Percentiles rank a stretch among this genome's conserved stretches.
phyloP scores from a whole-genome alignment of 306 rosid genomes.

The Medicago ruthenica region DNA sequence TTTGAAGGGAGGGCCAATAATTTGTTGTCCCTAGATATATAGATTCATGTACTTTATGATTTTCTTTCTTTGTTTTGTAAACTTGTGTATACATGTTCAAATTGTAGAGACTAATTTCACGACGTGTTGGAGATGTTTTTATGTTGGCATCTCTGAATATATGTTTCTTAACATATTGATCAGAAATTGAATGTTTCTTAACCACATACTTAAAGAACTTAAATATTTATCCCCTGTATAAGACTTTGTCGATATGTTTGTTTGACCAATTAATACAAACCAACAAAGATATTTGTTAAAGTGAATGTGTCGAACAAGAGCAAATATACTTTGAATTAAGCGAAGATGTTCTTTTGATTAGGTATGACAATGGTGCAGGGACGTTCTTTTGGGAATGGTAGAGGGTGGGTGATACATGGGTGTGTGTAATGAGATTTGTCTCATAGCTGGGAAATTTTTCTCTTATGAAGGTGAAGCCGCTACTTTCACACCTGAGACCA shows the following conservation, averaged over 20 bases:
- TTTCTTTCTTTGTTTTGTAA: not conserved
- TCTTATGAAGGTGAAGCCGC: too few relatives aligned
- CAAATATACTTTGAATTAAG: not conserved
- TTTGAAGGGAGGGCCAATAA: slow-evolving; percentile 32
- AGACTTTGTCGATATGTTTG: not conserved
- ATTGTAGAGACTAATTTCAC: not conserved
- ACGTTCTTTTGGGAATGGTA: too few relatives aligned
- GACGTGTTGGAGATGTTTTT: not conserved
- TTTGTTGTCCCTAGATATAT: not conserved
- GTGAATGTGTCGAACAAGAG: not conserved
- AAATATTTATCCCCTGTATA: not conserved
- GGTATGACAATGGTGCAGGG: too few relatives aligned
- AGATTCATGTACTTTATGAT: not conserved
- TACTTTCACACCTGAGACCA: too few relatives aligned
- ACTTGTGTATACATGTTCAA: not conserved
- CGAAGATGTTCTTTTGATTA: not conserved
- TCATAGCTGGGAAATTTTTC: too few relatives aligned
- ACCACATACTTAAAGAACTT: not conserved
- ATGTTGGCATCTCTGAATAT: not conserved
- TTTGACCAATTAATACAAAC: not conserved
- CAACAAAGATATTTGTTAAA: not conserved
- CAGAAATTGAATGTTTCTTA: not conserved
- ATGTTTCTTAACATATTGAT: not conserved
- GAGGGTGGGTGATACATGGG: too few relatives aligned
- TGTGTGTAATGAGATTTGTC: too few relatives aligned